Evolutionary conservation across 148 eudicot genomes (phyloP).

Genomic region (Rheum nobile): DNA sequence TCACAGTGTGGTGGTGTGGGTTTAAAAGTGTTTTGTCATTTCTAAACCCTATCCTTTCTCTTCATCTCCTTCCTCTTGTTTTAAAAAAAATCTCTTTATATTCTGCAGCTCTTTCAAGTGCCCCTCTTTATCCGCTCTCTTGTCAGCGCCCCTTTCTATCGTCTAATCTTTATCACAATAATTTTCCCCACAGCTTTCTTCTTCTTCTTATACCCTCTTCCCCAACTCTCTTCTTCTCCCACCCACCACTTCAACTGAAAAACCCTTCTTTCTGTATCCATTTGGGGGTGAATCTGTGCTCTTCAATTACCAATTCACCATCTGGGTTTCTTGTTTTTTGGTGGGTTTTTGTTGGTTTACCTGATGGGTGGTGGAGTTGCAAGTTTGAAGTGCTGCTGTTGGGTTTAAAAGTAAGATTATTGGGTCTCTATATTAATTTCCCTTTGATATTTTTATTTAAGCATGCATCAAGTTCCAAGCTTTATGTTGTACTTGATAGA

Average conservation of each 20-base stretch:
- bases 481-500: not conserved
- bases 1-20: conserved; percentile 4
- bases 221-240: not conserved
- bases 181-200: not conserved
- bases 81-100: not conserved
- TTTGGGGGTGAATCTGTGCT: not conserved
- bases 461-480: not conserved
- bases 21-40: conserved; percentile 4
- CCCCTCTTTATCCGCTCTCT: conserved; percentile 9
- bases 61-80: not conserved
- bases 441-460: not conserved
- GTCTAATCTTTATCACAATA: conserved; percentile 8
- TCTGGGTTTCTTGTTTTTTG: not conserved
- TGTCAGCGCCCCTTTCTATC: conserved; percentile 8
- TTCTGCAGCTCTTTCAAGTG: not conserved
- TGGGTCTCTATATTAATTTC: not conserved
- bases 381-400: not conserved
- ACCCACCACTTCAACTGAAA: not conserved
- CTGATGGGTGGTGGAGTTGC: not conserved
- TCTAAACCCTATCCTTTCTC: not conserved
- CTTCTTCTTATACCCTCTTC: not conserved
- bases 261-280: not conserved
- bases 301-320: not conserved
- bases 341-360: not conserved
- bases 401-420: not conserved